Base-by-base conservation (phyloP, 2,329 filamentous ascomycete species). In the Fusarium chlamydosporum region DNA sequence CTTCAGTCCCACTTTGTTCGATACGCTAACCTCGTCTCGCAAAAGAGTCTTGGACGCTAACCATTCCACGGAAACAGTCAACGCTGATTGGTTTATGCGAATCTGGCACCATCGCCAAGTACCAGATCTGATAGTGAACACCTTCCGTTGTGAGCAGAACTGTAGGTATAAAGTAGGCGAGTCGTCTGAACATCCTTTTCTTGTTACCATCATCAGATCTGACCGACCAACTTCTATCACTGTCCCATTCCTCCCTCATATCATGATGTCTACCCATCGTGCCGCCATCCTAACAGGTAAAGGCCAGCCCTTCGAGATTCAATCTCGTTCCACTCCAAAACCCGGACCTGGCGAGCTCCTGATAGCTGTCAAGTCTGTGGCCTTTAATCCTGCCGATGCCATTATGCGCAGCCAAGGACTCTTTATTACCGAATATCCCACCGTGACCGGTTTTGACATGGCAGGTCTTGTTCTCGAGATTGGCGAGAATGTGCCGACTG, bases 361-460 rank as follows among this genome's bases (percentile, higher is more conserved):
- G 26, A 75, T 86, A 55, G 79, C 73, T 2, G 80, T 85, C 67
- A 82, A 82, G 51, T 81, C 83, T 4, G 72, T 85, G 7, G 83
- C 83, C 15, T 73, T 86, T 37, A 86, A 86, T 62, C 83, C 83
- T 3, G 77, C 82, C 51, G 84, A 86, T 59, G 58, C 20, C 51
- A 45, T 75, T 45, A 80, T 82, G 75, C 82, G 81, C n/a, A 75
- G 79, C 26, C 65, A 74, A 7, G 84, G 82, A 16, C 76, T 84
- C 56, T 77, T 80, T 47, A 78, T 83, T 38, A 42, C 76, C 3
- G 48, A 43, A 0, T 83, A 82, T 63, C 83, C 84, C 7, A 78
- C 81, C 0, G 77, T 83, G 23, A 54, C 79, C 8, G 81, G 81
- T 40, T 81, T 80, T 13, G 83, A 85, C 40, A 72, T 83, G 4